Evolutionary conservation across 2,329 filamentous ascomycete species (phyloP).

Genomic region (Hymenoscyphus occultus): DNA sequence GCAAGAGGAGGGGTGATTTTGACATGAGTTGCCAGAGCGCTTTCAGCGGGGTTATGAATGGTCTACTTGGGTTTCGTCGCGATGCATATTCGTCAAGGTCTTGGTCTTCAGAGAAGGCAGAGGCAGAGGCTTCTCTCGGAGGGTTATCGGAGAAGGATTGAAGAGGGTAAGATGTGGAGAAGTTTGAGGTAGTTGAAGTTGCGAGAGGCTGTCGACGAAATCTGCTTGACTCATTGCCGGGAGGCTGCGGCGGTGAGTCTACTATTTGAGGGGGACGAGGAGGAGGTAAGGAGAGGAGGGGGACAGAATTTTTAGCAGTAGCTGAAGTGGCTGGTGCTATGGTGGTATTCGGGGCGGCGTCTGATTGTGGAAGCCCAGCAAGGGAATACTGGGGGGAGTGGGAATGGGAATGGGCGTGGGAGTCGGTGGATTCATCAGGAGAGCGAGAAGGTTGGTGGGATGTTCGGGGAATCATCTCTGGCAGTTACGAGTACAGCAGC

Average conservation of each 20-base stretch:
- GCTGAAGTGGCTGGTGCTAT: not conserved
- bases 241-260: not conserved
- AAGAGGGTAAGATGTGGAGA: not conserved
- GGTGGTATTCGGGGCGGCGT: not conserved
- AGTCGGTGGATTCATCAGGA: no score
- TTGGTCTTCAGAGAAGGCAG: not conserved
- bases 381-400: not conserved
- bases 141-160: not conserved
- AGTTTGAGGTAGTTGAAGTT: not conserved
- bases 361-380: not conserved
- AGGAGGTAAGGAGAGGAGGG: not conserved
- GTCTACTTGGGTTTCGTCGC: constrained; percentile 8
- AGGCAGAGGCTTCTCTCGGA: not conserved
- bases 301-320: not conserved
- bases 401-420: not conserved
- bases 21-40: constrained; percentile 38
- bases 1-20: constrained; percentile 54
- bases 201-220: not conserved
- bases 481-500: not conserved
- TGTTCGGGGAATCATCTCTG: not conserved
- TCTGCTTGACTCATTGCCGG: not conserved
- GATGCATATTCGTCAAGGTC: constrained; percentile 21
- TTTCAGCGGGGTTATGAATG: constrained; percentile 24
- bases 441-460: not conserved
- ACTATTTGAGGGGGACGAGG: not conserved